Conservation (phyloP, 2,329 filamentous ascomycete genomes). For the Botryotinia globosa region DNA sequence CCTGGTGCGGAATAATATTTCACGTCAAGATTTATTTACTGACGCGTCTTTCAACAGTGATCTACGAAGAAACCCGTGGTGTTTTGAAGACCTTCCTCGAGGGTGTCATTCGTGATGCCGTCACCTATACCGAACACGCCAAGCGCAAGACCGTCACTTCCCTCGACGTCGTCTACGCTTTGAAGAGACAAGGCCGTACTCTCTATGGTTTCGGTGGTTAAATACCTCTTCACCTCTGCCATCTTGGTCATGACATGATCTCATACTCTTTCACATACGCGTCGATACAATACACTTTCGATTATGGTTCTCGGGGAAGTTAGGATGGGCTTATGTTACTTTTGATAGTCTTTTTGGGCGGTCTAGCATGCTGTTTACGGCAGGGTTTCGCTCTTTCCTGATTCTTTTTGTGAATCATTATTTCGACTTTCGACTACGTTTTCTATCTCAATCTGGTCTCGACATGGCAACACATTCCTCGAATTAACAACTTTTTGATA, state of each 20-base stretch:
- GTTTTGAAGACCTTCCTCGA: conserved; percentile 83
- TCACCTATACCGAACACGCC: conserved; percentile 58
- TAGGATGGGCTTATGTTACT: conserved; percentile 33
- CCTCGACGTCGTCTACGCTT: conserved; percentile 62
- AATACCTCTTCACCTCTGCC: conserved; percentile 1
- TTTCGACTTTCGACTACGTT: conserved; percentile 22
- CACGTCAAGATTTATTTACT: conserved; percentile 58
- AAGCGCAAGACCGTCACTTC: conserved; percentile 73
- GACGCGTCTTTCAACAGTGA: conserved; percentile 50
- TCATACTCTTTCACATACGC: conserved; percentile 50
- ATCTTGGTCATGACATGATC: conserved; percentile 42
- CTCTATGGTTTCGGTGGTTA: conserved; percentile 69
- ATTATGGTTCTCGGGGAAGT: conserved; percentile 27
- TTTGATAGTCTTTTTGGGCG: conserved; percentile 40
- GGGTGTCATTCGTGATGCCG: conserved; percentile 65
- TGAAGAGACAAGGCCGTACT: conserved; percentile 65
- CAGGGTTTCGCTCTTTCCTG: conserved; percentile 36
- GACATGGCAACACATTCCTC: conserved; percentile 16
- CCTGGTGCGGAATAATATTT: neutral
- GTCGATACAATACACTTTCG: conserved; percentile 27
- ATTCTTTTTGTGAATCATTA: conserved; percentile 24
- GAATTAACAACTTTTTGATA: conserved; percentile 38
- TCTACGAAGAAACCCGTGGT: conserved; percentile 80
- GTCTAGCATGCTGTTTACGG: conserved; percentile 42
- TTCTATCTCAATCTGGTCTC: conserved; percentile 30